phyloP scores from a whole-genome alignment of 2,329 filamentous ascomycete species.

The Escovopsis sp. region DNA sequence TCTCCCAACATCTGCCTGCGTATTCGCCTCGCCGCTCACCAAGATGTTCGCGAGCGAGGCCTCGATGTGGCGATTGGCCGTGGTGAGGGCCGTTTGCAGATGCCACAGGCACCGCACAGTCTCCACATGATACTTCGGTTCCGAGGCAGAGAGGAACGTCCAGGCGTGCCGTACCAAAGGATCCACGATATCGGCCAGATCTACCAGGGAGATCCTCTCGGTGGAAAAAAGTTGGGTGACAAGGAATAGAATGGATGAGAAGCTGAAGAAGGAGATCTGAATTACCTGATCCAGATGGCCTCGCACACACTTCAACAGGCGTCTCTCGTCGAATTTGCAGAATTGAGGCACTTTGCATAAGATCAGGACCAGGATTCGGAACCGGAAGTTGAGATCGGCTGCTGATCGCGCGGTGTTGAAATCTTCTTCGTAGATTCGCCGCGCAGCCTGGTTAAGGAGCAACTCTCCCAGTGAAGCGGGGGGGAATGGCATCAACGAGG shows the following conservation, averaged over 20 bases:
- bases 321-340: constrained; percentile 28
- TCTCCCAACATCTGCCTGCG: constrained; percentile 42
- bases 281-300: constrained; percentile 25
- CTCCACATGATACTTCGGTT: constrained; percentile 90
- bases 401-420: constrained; percentile 25
- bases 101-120: constrained; percentile 76
- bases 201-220: constrained; percentile 33
- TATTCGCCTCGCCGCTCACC: constrained; percentile 29
- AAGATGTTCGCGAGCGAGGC: constrained; percentile 60
- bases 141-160: constrained; percentile 63
- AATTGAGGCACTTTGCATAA: constrained; percentile 34
- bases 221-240: constrained; percentile 38
- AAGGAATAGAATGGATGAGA: constrained; percentile 43
- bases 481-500: constrained; percentile 42
- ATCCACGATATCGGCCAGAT: constrained; percentile 47
- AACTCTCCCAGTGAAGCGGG: constrained; percentile 41
- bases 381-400: constrained; percentile 38
- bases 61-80: constrained; percentile 59
- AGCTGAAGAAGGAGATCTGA: constrained; percentile 34
- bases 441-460: constrained; percentile 44
- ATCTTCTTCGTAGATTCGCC: constrained; percentile 32
- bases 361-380: constrained; percentile 42
- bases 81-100: constrained; percentile 57
- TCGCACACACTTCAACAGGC: constrained; percentile 35
- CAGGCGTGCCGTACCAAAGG: constrained; percentile 60